Evolutionary conservation across 768 basidiomycete genomes (phyloP).

Genomic region (Lactarius pseudohatsudake): DNA sequence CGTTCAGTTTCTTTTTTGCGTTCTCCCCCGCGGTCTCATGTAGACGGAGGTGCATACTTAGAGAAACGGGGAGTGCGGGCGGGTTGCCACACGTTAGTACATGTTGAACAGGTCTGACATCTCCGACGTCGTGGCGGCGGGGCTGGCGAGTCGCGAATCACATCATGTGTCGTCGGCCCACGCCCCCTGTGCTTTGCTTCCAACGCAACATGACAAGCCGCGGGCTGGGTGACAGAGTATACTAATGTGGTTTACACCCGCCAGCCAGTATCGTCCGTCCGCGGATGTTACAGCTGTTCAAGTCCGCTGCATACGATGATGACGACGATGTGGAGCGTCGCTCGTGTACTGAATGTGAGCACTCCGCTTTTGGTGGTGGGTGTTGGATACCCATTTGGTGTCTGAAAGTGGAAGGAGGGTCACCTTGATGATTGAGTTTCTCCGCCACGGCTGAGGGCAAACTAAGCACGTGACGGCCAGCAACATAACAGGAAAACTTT

Average conservation of each 20-base stretch:
- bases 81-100: neutral
- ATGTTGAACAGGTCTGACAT: neutral
- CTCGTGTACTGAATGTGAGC: neutral
- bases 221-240: neutral
- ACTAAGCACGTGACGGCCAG: neutral
- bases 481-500: neutral
- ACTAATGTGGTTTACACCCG: neutral
- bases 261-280: neutral
- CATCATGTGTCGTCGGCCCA: neutral
- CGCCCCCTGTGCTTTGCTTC: neutral
- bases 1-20: neutral
- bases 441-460: neutral
- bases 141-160: neutral
- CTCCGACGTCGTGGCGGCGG: neutral
- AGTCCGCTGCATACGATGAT: neutral
- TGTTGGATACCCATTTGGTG: neutral
- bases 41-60: neutral
- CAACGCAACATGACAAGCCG: neutral
- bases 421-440: constrained; percentile 1
- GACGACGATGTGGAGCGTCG: neutral
- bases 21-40: neutral
- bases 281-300: neutral
- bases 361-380: neutral
- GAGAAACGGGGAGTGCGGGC: neutral
- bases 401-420: neutral